Percentiles rank a stretch among this genome's conserved stretches.
Evolutionary conservation across 495 filamentous ascomycete species (phyloP).

Genomic region (Aspergillus campestris): DNA sequence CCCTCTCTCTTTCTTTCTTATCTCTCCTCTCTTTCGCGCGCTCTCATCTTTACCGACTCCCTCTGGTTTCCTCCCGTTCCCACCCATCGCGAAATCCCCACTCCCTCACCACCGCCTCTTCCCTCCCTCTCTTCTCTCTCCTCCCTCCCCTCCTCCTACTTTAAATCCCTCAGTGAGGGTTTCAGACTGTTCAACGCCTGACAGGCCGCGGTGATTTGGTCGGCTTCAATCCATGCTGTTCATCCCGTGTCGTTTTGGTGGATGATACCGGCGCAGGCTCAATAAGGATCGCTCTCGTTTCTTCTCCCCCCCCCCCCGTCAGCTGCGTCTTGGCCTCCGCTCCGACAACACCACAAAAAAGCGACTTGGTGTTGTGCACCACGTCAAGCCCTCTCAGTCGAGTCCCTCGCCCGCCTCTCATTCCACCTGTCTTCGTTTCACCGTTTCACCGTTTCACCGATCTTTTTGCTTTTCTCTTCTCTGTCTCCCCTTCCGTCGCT

Average conservation of each 20-base stretch:
- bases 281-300: neutral
- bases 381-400: constrained; percentile 30
- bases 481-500: neutral
- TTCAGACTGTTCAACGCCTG: constrained; percentile 18
- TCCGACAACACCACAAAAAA: constrained; percentile 30
- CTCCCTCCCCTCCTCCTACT: neutral
- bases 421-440: constrained; percentile 1
- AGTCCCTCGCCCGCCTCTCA: constrained; percentile 15
- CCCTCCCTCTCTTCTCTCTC: neutral
- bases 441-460: neutral
- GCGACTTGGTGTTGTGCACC: constrained; percentile 25
- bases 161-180: constrained; percentile 7
- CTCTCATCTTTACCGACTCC: neutral
- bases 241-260: constrained; percentile 19
- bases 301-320: constrained; percentile 10
- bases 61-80: neutral
- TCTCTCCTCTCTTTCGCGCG: neutral
- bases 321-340: constrained; percentile 34
- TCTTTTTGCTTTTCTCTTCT: neutral
- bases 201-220: constrained; percentile 22
- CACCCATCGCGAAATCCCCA: constrained; percentile 9
- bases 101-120: constrained; percentile 1
- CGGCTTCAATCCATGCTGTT: constrained; percentile 27
- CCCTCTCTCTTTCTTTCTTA: neutral
- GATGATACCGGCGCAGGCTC: constrained; percentile 19